A percentile compares a stretch with the other conserved stretches of the same genome.
Conservation (phyloP, 2,329 filamentous ascomycete genomes). For the Hypoxylon sp. region DNA sequence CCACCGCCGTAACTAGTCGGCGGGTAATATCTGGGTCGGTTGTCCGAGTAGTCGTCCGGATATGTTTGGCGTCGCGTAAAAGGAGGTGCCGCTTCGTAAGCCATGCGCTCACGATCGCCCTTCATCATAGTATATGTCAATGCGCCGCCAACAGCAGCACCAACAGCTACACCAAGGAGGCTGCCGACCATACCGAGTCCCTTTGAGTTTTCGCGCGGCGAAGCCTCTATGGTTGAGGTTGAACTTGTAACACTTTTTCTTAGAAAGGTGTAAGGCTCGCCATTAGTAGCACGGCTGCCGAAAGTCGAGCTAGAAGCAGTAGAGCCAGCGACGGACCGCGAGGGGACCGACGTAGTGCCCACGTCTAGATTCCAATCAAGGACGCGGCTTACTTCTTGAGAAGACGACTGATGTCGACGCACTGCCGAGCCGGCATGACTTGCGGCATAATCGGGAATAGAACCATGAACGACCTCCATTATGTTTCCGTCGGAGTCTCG, state of each 20-base stretch:
- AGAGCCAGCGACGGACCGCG: constrained; percentile 46
- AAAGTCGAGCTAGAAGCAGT: constrained; percentile 43
- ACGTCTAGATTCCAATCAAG: constrained; percentile 66
- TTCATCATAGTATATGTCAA: constrained; percentile 79
- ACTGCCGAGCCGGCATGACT: constrained; percentile 56
- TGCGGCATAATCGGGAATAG: constrained; percentile 56
- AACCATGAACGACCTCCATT: constrained; percentile 80
- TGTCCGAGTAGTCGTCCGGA: constrained; percentile 57
- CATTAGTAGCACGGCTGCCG: constrained; percentile 43
- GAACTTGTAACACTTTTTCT: constrained; percentile 57
- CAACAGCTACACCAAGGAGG: constrained; percentile 80
- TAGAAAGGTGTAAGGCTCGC: constrained; percentile 51
- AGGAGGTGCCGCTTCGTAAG: constrained; percentile 55
- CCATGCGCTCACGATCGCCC: constrained; percentile 63
- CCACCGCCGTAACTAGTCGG: constrained; percentile 57
- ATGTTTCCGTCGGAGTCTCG: constrained; percentile 87
- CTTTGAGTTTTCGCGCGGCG: constrained; percentile 49
- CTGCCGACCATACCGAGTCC: constrained; percentile 75
- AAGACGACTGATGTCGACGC: constrained; percentile 56
- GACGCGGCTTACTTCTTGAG: constrained; percentile 61
- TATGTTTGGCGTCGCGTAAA: constrained; percentile 64
- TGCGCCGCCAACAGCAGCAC: constrained; percentile 75
- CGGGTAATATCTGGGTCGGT: constrained; percentile 56
- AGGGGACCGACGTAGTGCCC: constrained; percentile 50
- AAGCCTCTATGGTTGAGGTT: constrained; percentile 53